Percentiles rank a stretch among this genome's conserved stretches.
phyloP scores from a whole-genome alignment of 164 flowering plant genomes.

The Annona squamosa region DNA sequence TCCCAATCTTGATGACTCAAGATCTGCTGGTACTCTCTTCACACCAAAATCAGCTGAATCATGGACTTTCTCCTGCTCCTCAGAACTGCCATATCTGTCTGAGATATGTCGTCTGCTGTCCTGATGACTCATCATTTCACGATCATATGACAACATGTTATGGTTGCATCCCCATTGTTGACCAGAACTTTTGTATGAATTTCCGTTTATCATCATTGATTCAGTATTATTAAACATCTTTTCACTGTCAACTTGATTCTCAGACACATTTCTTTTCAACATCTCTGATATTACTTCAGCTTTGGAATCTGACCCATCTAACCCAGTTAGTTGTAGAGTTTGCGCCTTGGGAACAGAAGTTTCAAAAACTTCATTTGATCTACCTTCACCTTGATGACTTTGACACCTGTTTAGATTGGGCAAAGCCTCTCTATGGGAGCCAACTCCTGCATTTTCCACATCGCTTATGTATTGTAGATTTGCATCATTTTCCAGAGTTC shows the following conservation, averaged over 20 bases:
- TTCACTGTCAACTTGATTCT: conserved; percentile 9
- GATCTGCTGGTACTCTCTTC: not conserved
- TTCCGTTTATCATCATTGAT: not conserved
- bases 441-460: conserved; percentile 1
- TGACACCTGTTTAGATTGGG: conserved; percentile 5
- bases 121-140: conserved; percentile 20
- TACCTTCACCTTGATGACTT: not conserved
- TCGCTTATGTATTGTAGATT: conserved; percentile 9
- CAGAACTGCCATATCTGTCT: conserved; percentile 19
- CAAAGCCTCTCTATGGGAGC: conserved; percentile 6
- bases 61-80: conserved; percentile 17
- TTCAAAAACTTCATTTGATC: not conserved
- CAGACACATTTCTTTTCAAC: conserved; percentile 11
- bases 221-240: not conserved
- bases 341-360: not conserved
- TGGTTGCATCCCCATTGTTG: not conserved
- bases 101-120: conserved; percentile 17
- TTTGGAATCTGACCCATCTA: not conserved
- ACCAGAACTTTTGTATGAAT: not conserved
- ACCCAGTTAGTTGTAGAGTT: not conserved
- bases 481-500: conserved; percentile 18
- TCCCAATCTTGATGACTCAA: not conserved
- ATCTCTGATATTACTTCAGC: conserved; percentile 12
- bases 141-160: not conserved
- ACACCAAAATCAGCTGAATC: conserved; percentile 29